These are phyloP conservation scores for Cercospora sp. DNA, from an alignment of 2,329 filamentous ascomycete genomes.

Conservation along the genomic window DNA sequence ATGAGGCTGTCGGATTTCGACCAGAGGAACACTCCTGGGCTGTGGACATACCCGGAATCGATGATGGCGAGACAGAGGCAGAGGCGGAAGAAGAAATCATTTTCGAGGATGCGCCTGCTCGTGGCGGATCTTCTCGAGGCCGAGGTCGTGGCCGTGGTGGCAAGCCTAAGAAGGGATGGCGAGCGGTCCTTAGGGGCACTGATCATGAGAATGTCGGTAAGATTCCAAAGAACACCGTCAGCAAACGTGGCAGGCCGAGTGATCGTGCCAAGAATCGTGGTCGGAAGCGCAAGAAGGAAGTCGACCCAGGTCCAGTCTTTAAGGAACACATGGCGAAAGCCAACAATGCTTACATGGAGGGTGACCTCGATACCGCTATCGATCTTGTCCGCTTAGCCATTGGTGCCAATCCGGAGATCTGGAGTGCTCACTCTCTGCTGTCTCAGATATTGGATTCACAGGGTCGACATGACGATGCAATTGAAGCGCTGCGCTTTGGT, in stretches of 20 bases:
- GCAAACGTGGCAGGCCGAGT: constrained; percentile 16
- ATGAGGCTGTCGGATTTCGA: constrained; percentile 5
- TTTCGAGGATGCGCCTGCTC: constrained; percentile 5
- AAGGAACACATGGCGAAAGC: constrained; percentile 66
- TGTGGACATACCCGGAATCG: constrained; percentile 10
- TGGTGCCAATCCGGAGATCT: constrained; percentile 62
- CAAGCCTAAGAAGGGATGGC: constrained; percentile 34
- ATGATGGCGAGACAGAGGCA: constrained; percentile 11
- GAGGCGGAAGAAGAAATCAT: constrained; percentile 8
- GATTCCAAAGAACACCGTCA: constrained; percentile 9
- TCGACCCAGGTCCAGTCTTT: constrained; percentile 70
- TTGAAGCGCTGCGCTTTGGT: constrained; percentile 58
- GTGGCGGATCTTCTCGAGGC: constrained; percentile 8
- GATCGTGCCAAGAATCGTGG: constrained; percentile 32
- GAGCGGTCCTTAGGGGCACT: constrained; percentile 37
- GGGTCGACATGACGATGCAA: constrained; percentile 58
- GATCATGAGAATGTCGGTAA: constrained; percentile 35
- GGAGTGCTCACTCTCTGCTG: constrained; percentile 60
- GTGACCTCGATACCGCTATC: constrained; percentile 61
- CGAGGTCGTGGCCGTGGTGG: constrained; percentile 25
- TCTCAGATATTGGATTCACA: constrained; percentile 59
- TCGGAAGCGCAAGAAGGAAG: constrained; percentile 53
- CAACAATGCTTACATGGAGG: constrained; percentile 65
- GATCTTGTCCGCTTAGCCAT: constrained; percentile 54
- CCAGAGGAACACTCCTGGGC: constrained; percentile 12